A percentile compares a stretch with the other conserved stretches of the same genome.
Conservation (phyloP, 2,329 filamentous ascomycete species). For the Arthrobotrys pseudoclavata region DNA sequence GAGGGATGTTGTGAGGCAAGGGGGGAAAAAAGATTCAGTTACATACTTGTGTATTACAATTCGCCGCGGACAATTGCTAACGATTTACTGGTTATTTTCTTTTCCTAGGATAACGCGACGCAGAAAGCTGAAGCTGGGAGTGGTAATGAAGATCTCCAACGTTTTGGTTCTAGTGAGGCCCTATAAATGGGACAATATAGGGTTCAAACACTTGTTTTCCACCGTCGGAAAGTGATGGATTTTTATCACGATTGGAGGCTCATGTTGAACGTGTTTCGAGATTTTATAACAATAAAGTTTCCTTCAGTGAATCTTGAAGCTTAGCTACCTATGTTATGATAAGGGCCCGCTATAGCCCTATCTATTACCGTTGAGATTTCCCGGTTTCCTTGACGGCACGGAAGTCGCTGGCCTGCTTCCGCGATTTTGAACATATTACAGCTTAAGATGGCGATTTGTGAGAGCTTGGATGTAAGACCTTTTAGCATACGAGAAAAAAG, state of each 20-base stretch:
- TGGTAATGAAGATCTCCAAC: constrained; percentile 51
- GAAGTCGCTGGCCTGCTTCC: constrained; percentile 40
- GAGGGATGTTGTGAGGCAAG: constrained; percentile 5
- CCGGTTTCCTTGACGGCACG: constrained; percentile 41
- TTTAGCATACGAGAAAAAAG: constrained; percentile 6
- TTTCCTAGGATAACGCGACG: constrained; percentile 11
- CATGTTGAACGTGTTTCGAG: constrained; percentile 40
- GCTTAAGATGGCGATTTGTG: constrained; percentile 7
- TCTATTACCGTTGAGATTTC: constrained; percentile 19
- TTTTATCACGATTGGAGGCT: constrained; percentile 27
- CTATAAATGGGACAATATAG: constrained; percentile 43
- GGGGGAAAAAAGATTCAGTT: constrained; percentile 17
- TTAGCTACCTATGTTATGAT: constrained; percentile 13
- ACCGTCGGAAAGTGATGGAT: constrained; percentile 32
- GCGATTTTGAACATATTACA: constrained; percentile 25
- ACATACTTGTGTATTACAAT: constrained; percentile 17
- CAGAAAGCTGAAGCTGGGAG: constrained; percentile 38
- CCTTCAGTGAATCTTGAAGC: neutral
- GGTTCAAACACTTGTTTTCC: constrained; percentile 7
- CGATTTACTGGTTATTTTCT: constrained; percentile 24
- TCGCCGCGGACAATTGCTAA: constrained; percentile 22
- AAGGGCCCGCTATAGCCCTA: constrained; percentile 26
- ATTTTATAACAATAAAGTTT: constrained; percentile 27
- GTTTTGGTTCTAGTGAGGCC: constrained; percentile 19
- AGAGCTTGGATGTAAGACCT: constrained; percentile 5